Conservation (phyloP, 129 eudicot species). For the Erigeron canadensis region DNA sequence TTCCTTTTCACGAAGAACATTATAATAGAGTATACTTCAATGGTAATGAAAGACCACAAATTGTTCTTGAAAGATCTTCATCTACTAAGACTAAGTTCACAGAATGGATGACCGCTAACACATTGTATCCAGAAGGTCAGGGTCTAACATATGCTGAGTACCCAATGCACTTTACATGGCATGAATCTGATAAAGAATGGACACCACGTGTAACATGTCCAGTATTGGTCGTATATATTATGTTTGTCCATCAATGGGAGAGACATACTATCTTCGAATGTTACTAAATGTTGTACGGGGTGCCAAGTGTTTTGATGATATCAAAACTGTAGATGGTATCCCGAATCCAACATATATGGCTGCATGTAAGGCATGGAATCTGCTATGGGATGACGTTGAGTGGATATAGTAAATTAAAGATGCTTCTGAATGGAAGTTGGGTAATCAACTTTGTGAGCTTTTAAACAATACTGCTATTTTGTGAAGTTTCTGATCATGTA, state of each 20-base stretch:
- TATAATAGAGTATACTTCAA: neutral
- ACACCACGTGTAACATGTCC: neutral
- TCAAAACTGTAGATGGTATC: neutral
- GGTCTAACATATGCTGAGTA: neutral
- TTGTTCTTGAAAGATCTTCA: neutral
- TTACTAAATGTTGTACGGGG: slow-evolving; percentile 1
- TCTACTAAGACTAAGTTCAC: neutral
- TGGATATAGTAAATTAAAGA: neutral
- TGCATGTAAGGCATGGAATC: neutral
- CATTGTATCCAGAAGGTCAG: neutral
- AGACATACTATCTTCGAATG: neutral
- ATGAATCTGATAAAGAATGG: neutral
- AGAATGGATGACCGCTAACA: neutral
- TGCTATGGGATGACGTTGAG: neutral
- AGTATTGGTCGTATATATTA: neutral
- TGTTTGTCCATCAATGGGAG: neutral
- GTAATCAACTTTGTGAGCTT: neutral
- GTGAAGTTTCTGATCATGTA: neutral
- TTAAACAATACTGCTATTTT: neutral
- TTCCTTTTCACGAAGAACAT: slow-evolving; percentile 1
- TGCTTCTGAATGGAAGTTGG: neutral
- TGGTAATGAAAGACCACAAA: neutral
- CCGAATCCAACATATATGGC: neutral
- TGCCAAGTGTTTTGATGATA: neutral
- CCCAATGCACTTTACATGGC: neutral